These are phyloP conservation scores for Moesziomyces aphidis DNA, from an alignment of 1,284 basidiomycete species.

Conservation along the genomic window DNA sequence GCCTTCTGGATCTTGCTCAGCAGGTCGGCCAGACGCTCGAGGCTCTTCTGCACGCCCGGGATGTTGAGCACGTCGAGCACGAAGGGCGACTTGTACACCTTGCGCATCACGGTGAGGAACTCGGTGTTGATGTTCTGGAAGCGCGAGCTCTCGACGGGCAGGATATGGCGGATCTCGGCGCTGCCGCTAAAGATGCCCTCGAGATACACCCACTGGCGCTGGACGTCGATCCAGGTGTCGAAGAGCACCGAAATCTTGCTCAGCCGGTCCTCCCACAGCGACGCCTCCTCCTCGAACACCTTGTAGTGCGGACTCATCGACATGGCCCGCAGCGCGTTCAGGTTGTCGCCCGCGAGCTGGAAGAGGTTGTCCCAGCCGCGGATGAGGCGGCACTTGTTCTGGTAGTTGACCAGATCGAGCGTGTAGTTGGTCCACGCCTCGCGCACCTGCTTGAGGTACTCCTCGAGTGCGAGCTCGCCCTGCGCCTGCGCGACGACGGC, in stretches of 20 bases:
- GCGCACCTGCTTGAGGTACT: slow-evolving; percentile 76
- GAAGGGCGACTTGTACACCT: slow-evolving; percentile 98
- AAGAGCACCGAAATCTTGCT: slow-evolving; percentile 78
- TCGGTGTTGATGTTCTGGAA: slow-evolving; percentile 99
- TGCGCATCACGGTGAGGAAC: slow-evolving; percentile 98
- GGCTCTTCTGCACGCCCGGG: slow-evolving; percentile 91
- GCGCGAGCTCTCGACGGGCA: slow-evolving; percentile 94
- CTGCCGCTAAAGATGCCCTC: slow-evolving; percentile 99
- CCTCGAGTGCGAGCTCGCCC: slow-evolving; percentile 77
- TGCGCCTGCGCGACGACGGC: slow-evolving; percentile 97
- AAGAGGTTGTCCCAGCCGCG: slow-evolving; percentile 88
- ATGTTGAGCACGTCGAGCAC: slow-evolving; percentile 97
- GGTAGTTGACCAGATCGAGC: slow-evolving; percentile 96
- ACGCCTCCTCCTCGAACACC: slow-evolving; percentile 69
- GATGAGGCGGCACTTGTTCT: slow-evolving; percentile 97
- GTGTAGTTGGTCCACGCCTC: slow-evolving; percentile 97
- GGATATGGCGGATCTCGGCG: slow-evolving; percentile 83
- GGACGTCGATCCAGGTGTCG: slow-evolving; percentile 99
- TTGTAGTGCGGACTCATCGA: slow-evolving; percentile 66
- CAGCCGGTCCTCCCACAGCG: slow-evolving; percentile 68
- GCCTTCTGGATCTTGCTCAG: slow-evolving; percentile 99
- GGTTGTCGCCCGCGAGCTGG: slow-evolving; percentile 72
- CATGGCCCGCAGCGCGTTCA: slow-evolving; percentile 97
- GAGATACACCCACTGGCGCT: slow-evolving; percentile 99
- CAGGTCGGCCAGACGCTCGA: slow-evolving; percentile 95